Percentiles rank a stretch among this genome's conserved stretches.
These are phyloP conservation scores for Kuraishia floccosa DNA, from an alignment of 805 yeast genomes.

Conservation along the genomic window DNA sequence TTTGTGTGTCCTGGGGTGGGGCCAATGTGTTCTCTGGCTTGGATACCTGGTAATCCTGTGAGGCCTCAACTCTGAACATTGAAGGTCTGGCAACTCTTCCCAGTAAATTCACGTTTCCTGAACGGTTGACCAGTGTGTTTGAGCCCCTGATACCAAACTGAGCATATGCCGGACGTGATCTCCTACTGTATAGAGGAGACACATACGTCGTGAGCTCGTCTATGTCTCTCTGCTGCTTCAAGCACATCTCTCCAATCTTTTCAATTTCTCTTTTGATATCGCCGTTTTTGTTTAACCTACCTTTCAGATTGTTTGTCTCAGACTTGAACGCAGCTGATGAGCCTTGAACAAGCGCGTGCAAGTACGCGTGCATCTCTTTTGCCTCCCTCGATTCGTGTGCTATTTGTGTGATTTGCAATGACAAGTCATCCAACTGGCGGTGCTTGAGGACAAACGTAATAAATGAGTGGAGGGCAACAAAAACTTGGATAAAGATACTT, in stretches of 20 bases:
- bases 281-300: conserved; percentile 10
- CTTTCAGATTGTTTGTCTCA: conserved; percentile 7
- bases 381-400: not conserved
- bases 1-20: too few relatives aligned
- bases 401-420: not conserved
- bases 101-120: too few relatives aligned
- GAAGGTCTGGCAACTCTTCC: too few relatives aligned
- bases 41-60: too few relatives aligned
- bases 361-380: conserved; percentile 3
- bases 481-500: conserved; percentile 2
- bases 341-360: not conserved
- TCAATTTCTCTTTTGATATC: conserved; percentile 8
- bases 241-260: conserved; percentile 1
- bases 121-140: too few relatives aligned
- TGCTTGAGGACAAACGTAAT: conserved; percentile 3
- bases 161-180: too few relatives aligned
- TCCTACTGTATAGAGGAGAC: too few relatives aligned
- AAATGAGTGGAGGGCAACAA: conserved; percentile 4
- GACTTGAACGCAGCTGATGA: conserved; percentile 2
- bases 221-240: too few relatives aligned
- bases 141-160: too few relatives aligned
- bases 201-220: too few relatives aligned
- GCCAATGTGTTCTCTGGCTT: too few relatives aligned
- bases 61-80: too few relatives aligned
- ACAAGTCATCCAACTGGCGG: conserved; percentile 2